A percentile compares a stretch with the other conserved stretches of the same genome.
Conservation (phyloP, 179 eudicot genomes). For the Carnegiea gigantea region DNA sequence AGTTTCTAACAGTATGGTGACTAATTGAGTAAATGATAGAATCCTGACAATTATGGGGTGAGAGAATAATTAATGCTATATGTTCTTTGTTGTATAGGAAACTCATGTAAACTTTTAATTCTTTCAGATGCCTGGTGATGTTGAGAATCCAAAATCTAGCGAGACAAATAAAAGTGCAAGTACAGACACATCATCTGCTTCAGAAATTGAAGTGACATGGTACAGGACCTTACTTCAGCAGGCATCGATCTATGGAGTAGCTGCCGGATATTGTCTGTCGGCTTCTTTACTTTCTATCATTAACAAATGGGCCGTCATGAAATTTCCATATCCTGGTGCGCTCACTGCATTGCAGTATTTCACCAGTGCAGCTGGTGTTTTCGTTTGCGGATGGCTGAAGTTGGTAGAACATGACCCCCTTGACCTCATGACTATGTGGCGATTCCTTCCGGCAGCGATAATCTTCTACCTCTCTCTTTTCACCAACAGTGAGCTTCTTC, state of each 20-base stretch:
- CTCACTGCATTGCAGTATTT: conserved; percentile 94
- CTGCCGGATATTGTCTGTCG: conserved; percentile 91
- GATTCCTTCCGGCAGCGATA: conserved; percentile 87
- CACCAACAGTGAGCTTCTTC: conserved; percentile 98
- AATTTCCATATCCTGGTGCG: conserved; percentile 95
- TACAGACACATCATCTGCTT: conserved; percentile 25
- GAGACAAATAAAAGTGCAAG: conserved; percentile 31
- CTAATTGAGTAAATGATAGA: neutral
- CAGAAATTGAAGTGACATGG: conserved; percentile 50
- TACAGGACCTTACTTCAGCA: conserved; percentile 55
- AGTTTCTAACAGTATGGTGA: neutral
- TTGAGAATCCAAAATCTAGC: conserved; percentile 53
- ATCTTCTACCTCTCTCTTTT: conserved; percentile 94
- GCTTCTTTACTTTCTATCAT: conserved; percentile 93
- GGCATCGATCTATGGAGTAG: conserved; percentile 81
- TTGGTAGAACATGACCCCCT: conserved; percentile 72
- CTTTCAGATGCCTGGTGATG: conserved; percentile 62
- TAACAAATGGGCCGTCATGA: conserved; percentile 98
- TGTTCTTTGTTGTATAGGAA: neutral
- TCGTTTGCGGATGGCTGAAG: conserved; percentile 62
- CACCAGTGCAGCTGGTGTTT: conserved; percentile 87
- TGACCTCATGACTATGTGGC: conserved; percentile 82
- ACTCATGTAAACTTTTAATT: neutral
- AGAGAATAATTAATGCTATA: neutral
- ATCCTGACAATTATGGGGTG: neutral